These are phyloP conservation scores for Purshia tridentata DNA, from an alignment of 306 rosid species.

Conservation along the genomic window DNA sequence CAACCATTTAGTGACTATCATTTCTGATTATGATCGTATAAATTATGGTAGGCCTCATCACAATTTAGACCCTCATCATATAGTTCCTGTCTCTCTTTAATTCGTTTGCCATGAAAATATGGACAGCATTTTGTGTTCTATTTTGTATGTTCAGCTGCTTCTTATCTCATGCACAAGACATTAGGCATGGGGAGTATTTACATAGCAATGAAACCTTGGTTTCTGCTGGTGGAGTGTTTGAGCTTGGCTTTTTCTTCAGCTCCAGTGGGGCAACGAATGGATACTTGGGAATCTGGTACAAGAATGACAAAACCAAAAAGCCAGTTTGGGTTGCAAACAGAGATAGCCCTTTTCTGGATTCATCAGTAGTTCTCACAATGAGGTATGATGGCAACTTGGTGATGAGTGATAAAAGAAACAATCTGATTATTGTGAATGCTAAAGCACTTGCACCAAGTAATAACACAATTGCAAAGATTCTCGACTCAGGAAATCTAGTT, in stretches of 20 bases:
- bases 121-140: neutral
- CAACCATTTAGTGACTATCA: neutral
- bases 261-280: neutral
- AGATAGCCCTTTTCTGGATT: slow-evolving; percentile 11
- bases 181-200: slow-evolving; percentile 4
- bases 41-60: neutral
- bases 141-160: slow-evolving; percentile 2
- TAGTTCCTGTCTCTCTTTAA: neutral
- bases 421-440: neutral
- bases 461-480: slow-evolving; percentile 7
- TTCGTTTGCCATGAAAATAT: slow-evolving; percentile 6
- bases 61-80: neutral
- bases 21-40: neutral
- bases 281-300: slow-evolving; percentile 35
- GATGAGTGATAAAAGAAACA: slow-evolving; percentile 2
- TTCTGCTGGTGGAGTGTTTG: slow-evolving; percentile 24
- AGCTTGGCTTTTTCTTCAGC: slow-evolving; percentile 27
- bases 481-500: slow-evolving; percentile 22
- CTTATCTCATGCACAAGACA: slow-evolving; percentile 17
- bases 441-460: neutral
- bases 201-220: slow-evolving; percentile 14
- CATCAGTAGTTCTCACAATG: slow-evolving; percentile 10
- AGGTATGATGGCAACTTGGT: slow-evolving; percentile 17
- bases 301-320: slow-evolving; percentile 24
- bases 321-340: slow-evolving; percentile 33